Evolutionary conservation across 257 asterid genomes (phyloP), one percentile per base, ranked within the genome.

Genomic region (Solanum virginianum): DNA sequence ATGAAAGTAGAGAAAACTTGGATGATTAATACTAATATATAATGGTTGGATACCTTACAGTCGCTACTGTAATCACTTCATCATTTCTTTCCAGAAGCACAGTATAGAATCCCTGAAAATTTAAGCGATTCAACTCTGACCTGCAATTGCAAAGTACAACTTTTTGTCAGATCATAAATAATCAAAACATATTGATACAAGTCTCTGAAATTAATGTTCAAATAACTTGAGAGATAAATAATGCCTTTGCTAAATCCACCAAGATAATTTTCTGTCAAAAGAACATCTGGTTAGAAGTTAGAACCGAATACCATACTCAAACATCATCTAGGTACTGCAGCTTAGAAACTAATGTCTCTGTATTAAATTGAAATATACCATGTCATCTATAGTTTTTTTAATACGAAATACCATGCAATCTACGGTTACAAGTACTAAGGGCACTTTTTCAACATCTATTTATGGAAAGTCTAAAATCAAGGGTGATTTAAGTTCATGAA

Each of bases 41-140:
- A 83, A 88, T 70, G 60, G 74, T 43, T 74, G 86, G 62, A 83
- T 87, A 92, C 96, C 97, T 92, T 88, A 92, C 89, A 16, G 90
- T 90, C 43, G 97, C 98, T 60, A 89, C 90, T 54, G 96, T 87
- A 83, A 94, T 87, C 85, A 94, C 55, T 83, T 92, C 95, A 11
- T 91, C 97, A 43, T 90, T 83, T 85, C 89, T 90, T 92, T 93
- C 96, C 90, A 94, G 86, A 54, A 94, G 84, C 83, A 94, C 91
- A 20, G 96, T 90, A 85, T 94, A 94, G 81, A 94, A 93, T 7
- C 98, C 97, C 89, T 86, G 88, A 87, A 94, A 94, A 88, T 92
- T 93, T 80, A 94, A 88, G 63, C 96, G 95, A 81, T 89, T 91
- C 53, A 94, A 90, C 87, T 93, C 89, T n/a, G 98, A 93, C 95